Evolutionary conservation across 768 basidiomycete species (phyloP).

Genomic region (Suillus tomentosus): DNA sequence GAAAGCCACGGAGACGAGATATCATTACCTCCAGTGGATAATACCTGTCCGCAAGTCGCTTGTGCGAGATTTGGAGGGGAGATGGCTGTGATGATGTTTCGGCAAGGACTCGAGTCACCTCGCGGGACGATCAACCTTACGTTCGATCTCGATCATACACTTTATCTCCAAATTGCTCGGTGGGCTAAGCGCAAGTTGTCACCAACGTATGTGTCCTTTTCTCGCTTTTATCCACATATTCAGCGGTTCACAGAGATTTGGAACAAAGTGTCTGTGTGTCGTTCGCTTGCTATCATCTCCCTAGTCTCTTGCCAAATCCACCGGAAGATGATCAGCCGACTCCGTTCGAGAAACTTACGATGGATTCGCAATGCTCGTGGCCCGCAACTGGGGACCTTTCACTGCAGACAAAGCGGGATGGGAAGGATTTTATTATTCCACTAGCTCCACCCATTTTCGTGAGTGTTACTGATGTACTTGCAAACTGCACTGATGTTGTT

Average conservation of each 20-base stretch:
- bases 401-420: constrained; percentile 15
- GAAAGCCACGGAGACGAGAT: background rate
- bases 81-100: constrained; percentile 23
- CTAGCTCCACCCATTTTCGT: constrained; percentile 36
- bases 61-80: constrained; percentile 18
- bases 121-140: constrained; percentile 20
- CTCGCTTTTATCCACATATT: background rate
- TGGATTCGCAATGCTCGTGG: constrained; percentile 42
- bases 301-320: constrained; percentile 22
- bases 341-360: constrained; percentile 24
- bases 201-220: constrained; percentile 33
- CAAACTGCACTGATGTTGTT: background rate
- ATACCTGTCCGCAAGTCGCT: background rate
- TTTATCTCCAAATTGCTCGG: constrained; percentile 29
- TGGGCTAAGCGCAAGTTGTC: constrained; percentile 39
- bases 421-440: constrained; percentile 17
- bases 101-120: constrained; percentile 21
- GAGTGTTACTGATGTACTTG: constrained; percentile 32
- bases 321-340: constrained; percentile 18
- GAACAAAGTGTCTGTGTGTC: constrained; percentile 44
- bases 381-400: constrained; percentile 34
- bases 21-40: background rate
- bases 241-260: constrained; percentile 32
- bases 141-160: constrained; percentile 32
- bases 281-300: constrained; percentile 44